Percentiles rank a stretch among this genome's conserved stretches.
phyloP scores from a whole-genome alignment of 23 red algal genomes.

The Gracilaria vermiculophylla region DNA sequence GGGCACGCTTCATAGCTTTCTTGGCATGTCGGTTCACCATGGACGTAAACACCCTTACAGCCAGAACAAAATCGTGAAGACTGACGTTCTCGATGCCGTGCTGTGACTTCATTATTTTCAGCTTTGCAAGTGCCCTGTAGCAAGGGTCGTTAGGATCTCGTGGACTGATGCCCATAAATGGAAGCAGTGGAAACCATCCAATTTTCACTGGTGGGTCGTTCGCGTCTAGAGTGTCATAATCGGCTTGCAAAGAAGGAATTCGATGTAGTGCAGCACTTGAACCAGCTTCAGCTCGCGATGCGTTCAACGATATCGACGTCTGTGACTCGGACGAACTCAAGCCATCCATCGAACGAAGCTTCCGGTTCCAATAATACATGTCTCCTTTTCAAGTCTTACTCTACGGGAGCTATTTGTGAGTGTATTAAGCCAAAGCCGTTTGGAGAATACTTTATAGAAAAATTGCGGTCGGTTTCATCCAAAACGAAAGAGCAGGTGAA shows the following conservation, averaged over 20 bases:
- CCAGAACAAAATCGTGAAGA: slow-evolving; percentile 33
- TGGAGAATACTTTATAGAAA: neutral
- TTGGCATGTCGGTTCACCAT: slow-evolving; percentile 55
- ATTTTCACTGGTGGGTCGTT: slow-evolving; percentile 25
- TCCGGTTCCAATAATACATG: neutral
- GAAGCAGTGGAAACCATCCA: slow-evolving; percentile 9
- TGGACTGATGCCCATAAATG: slow-evolving; percentile 26
- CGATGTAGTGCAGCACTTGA: neutral
- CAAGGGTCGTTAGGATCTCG: slow-evolving; percentile 47
- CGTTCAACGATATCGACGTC: neutral
- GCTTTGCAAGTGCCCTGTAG: slow-evolving; percentile 59
- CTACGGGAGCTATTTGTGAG: too few relatives aligned
- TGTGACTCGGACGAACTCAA: neutral
- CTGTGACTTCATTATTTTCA: slow-evolving; percentile 36
- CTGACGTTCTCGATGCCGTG: slow-evolving; percentile 56
- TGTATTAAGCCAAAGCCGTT: too few relatives aligned
- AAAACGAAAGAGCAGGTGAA: neutral
- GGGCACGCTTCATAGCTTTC: neutral
- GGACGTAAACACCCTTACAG: slow-evolving; percentile 13
- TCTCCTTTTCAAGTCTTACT: neutral
- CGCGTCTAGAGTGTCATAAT: slow-evolving; percentile 34
- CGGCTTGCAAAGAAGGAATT: slow-evolving; percentile 41
- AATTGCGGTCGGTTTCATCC: neutral
- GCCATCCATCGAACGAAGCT: neutral
- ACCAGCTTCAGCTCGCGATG: neutral